Conservation (phyloP, 805 yeast species). For the Metschnikowia orientalis region DNA sequence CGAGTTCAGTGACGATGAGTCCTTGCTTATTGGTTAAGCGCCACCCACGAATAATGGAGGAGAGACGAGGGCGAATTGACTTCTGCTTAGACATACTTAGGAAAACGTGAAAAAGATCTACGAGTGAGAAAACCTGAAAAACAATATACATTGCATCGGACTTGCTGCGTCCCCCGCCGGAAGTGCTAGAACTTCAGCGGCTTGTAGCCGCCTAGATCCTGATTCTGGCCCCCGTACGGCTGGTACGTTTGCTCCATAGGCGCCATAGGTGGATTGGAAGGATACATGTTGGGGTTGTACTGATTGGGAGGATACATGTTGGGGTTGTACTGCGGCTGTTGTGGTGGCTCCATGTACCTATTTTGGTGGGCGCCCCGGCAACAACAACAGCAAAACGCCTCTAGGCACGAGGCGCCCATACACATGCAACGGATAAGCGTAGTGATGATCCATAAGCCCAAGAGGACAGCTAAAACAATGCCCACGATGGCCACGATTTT, state of each 20-base stretch:
- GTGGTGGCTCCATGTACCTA: slow-evolving; percentile 18
- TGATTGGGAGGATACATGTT: slow-evolving; percentile 33
- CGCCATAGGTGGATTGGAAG: slow-evolving; percentile 17
- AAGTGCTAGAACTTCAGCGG: slow-evolving; percentile 9
- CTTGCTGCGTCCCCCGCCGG: too few relatives aligned
- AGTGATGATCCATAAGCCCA: slow-evolving; percentile 53
- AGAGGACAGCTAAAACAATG: slow-evolving; percentile 52
- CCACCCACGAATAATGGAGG: too few relatives aligned
- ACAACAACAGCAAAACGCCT: slow-evolving; percentile 47
- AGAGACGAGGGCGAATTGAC: too few relatives aligned
- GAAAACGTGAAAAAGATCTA: too few relatives aligned
- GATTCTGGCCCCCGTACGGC: slow-evolving; percentile 7
- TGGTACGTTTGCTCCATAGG: slow-evolving; percentile 15
- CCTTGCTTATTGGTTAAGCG: slow-evolving; percentile 79
- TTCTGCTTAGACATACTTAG: too few relatives aligned
- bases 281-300: slow-evolving; percentile 35
- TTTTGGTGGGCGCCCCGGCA: slow-evolving; percentile 25
- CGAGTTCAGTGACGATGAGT: slow-evolving; percentile 71
- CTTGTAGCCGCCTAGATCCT: slow-evolving; percentile 12
- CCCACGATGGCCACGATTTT: slow-evolving; percentile 75
- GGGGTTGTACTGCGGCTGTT: slow-evolving; percentile 26
- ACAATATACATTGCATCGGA: too few relatives aligned
- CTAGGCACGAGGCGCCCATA: slow-evolving; percentile 47
- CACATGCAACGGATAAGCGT: slow-evolving; percentile 53
- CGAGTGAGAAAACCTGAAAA: too few relatives aligned